Conservation (phyloP, 441 rosid genomes). For the Croton laevigatus region DNA sequence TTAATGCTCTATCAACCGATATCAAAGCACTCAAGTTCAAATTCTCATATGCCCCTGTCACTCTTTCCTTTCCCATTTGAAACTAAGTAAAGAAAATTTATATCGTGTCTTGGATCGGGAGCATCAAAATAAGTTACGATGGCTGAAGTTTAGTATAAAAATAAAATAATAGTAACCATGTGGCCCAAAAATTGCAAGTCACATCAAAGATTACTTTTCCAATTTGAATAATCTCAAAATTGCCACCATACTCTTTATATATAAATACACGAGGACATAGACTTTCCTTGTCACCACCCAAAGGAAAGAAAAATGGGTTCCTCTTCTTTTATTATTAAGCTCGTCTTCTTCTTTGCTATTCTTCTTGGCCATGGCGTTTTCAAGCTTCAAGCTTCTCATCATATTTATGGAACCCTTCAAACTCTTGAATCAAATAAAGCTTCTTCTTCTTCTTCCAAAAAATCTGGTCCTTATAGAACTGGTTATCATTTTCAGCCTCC, state of each 20-base stretch:
- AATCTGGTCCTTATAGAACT: constrained; percentile 61
- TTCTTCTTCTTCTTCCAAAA: constrained; percentile 6
- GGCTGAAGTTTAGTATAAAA: too few species aligned
- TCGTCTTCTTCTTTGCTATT: constrained; percentile 28
- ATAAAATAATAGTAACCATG: background rate
- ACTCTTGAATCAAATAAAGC: constrained; percentile 18
- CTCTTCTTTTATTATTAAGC: constrained; percentile 17
- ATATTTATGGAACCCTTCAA: constrained; percentile 32
- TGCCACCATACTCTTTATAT: constrained; percentile 3
- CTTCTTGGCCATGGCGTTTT: constrained; percentile 33
- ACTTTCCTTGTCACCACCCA: background rate
- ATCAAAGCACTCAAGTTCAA: too few species aligned
- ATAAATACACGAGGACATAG: background rate
- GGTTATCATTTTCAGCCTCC: constrained; percentile 81
- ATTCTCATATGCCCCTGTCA: too few species aligned
- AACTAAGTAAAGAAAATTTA: too few species aligned
- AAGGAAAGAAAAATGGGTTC: constrained; percentile 14
- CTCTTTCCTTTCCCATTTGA: too few species aligned
- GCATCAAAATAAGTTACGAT: too few species aligned
- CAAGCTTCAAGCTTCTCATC: constrained; percentile 58
- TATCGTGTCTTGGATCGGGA: too few species aligned
- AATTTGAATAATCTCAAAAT: background rate
- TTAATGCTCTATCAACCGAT: too few species aligned
- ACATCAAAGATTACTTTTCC: background rate
- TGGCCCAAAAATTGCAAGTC: background rate